Evolutionary conservation across 257 asterid genomes (phyloP), one percentile per base, ranked within the genome.

Genomic region (Cordia subcordata): DNA sequence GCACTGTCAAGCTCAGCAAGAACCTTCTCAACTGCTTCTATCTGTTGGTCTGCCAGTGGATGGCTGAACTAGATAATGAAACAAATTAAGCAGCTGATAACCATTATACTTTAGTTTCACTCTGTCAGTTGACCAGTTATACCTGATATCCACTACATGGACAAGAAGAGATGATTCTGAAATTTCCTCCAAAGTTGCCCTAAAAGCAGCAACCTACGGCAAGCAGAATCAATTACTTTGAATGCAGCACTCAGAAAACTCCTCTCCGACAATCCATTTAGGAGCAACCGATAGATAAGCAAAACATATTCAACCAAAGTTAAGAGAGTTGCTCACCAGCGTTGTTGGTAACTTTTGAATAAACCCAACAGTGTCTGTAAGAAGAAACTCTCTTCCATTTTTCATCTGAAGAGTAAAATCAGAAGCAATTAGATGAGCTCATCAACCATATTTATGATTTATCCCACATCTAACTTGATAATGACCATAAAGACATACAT

Each of bases 111-210:
- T 60, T 50, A 52, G 47, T 45, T 20, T 18, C 55, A 32, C 45
- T 37, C 11, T 53, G 21, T 46, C 22, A 58, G 65, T 44, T 49
- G 27, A 64, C 51, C 33, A 60, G 17, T 54, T 65, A 46, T 85
- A 86, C 96, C 99, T 92, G 44, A 92, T 81, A 81, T 92, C 99
- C 79, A 81, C 99, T 56, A 92, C 95, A 70, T 92, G 99, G 59
- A 92, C 99, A 71, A 92, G 58, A 71, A 92, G 92, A 23, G 96
- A 86, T 23, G 99, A 88, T 75, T 92, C 99, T 0, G 86, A 72
- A 58, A 92, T 92, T 68, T 92, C 99, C 76, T 92, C 99, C 52
- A 92, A 78, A 27, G 99, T 92, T 65, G 99, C 99, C 79, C 99
- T 79, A 72, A 92, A 92, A 53, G 99, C 99, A 76, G 99, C 99